Base-by-base conservation (phyloP, 2,329 filamentous ascomycete species). In the Didymella segeticola region DNA sequence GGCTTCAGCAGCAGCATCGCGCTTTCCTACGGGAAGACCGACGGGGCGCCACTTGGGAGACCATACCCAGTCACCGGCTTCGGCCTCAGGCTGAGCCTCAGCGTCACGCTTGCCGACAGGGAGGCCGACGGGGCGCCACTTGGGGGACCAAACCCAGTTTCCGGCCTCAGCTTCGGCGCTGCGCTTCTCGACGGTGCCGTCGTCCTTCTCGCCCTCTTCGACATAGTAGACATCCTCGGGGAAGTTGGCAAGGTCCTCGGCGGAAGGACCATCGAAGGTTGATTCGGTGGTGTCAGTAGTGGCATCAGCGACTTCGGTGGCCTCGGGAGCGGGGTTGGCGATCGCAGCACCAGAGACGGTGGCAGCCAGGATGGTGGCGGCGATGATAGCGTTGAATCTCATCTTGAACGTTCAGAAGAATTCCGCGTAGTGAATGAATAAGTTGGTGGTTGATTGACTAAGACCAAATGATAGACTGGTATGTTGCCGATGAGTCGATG, bases 361-460 rank as follows among this genome's bases (percentile, higher is more conserved):
- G 43, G 74, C 74, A 46, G 76, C 75, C 42, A 82, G 56, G 43
- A 79, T 66, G 45, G 71, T 62, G 48, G 77, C 71, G 41, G 75
- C 63, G 47, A 80, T 63, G 46, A 80, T 51, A 47, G 74, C 65
- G 60, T 77, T 70, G 67, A 82, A 62, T 75, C 80, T 83, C 82
- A 84, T 84, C 47, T 52, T 77, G 68, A 62, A 53, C 39, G 45
- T 47, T 53, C 50, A 67, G 58, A 49, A 58, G 62, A 57, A 39
- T 31, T 38, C 30, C 33, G 27, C 47, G 15, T 20, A 53, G 50
- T 37, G 51, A 50, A 46, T 59, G 55, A 55, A 57, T 27, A 27
- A 54, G 53, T 48, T 36, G 56, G 23, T 37, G n/a, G 22, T 51
- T 25, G 31, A 49, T 51, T 30, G 34, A 36, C 46, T 27, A 27